phyloP scores from a whole-genome alignment of 441 rosid species.

The Syzygium syzygioides region DNA sequence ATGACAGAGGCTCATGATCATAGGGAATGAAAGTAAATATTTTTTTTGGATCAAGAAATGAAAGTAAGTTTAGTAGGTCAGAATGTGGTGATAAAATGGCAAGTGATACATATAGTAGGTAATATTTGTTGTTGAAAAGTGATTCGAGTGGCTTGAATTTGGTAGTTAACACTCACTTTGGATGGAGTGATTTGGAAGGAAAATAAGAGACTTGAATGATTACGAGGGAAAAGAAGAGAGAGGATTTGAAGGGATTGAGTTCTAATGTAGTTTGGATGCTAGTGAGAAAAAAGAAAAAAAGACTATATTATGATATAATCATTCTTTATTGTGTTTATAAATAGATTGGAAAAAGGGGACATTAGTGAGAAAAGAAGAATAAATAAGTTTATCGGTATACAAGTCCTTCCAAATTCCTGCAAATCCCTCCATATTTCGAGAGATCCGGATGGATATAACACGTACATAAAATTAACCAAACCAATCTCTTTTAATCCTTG shows the following conservation, averaged over 20 bases:
- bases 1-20: too few relatives aligned
- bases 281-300: background rate
- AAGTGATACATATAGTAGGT: too few relatives aligned
- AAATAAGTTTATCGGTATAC: background rate
- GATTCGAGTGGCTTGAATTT: background rate
- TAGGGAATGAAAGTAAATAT: too few relatives aligned
- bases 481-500: background rate
- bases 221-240: background rate
- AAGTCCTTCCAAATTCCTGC: background rate
- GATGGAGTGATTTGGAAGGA: background rate
- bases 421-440: background rate
- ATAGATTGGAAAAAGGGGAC: background rate
- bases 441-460: fast-evolving
- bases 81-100: too few relatives aligned
- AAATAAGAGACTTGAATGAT: background rate
- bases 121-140: background rate
- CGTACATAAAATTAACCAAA: background rate
- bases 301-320: background rate
- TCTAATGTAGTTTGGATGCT: background rate
- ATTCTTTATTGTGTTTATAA: background rate
- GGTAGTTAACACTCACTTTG: background rate
- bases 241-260: background rate
- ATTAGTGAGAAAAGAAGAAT: background rate
- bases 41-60: too few relatives aligned
- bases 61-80: too few relatives aligned